These are phyloP conservation scores for Acacia melanoxylon DNA, from an alignment of 306 rosid species.

Conservation along the genomic window DNA sequence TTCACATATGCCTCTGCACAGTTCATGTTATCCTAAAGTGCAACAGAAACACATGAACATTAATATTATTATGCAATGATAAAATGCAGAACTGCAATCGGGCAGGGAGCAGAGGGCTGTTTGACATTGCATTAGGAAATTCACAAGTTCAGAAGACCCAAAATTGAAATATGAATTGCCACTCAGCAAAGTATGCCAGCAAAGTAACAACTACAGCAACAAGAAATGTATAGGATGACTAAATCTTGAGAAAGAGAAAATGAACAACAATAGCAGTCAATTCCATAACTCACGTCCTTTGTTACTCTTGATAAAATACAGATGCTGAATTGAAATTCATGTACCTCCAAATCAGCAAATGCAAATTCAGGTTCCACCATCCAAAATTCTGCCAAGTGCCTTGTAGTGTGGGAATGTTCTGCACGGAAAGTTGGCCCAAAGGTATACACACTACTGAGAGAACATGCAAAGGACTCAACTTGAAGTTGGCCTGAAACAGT, in stretches of 20 bases:
- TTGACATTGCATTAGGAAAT: neutral
- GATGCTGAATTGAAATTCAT: neutral
- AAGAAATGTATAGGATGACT: neutral
- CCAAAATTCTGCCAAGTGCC: constrained; percentile 99
- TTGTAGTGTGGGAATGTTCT: constrained; percentile 92
- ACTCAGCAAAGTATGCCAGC: neutral
- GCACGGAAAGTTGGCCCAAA: constrained; percentile 99
- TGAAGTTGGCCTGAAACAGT: constrained; percentile 99
- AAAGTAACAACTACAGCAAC: neutral
- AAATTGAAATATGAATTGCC: neutral
- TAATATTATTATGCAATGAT: constrained; percentile 1
- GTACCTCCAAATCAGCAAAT: constrained; percentile 87
- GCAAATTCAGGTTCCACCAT: constrained; percentile 99
- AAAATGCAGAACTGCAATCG: constrained; percentile 16
- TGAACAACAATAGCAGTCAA: neutral
- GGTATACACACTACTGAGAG: constrained; percentile 89
- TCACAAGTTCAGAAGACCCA: neutral
- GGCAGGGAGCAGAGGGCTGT: neutral
- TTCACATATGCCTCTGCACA: constrained; percentile 96
- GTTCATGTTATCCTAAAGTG: constrained; percentile 86
- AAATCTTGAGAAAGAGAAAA: neutral
- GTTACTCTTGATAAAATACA: neutral
- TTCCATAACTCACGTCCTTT: neutral
- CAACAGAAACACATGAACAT: constrained; percentile 12
- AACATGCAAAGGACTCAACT: constrained; percentile 85